A percentile compares a stretch with the other conserved stretches of the same genome.
Evolutionary conservation across 148 eudicot species (phyloP).

Genomic region (Chenopodium quinoa): DNA sequence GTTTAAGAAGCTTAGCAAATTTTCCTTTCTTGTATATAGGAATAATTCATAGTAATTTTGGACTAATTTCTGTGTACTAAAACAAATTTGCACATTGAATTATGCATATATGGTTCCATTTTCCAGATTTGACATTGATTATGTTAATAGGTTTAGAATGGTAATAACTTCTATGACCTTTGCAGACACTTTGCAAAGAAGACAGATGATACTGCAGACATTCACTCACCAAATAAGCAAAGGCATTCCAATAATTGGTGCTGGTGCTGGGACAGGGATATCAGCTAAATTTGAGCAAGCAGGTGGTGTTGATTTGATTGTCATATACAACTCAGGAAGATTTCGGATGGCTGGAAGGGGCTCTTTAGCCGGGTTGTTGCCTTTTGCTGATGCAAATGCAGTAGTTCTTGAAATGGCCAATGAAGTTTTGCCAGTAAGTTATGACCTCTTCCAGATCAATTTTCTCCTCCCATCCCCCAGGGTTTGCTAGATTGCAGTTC

Average conservation of each 20-base stretch:
- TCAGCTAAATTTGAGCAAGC: conserved; percentile 99
- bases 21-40: background rate
- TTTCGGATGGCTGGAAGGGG: conserved; percentile 99
- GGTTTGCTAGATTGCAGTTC: background rate
- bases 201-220: conserved; percentile 50
- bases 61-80: background rate
- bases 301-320: conserved; percentile 91
- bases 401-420: conserved; percentile 98
- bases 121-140: background rate
- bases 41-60: background rate
- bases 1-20: background rate
- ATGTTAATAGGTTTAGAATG: background rate
- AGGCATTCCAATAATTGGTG: conserved; percentile 94
- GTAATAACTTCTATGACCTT: conserved; percentile 4
- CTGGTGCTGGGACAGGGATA: conserved; percentile 99
- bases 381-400: conserved; percentile 98
- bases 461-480: background rate
- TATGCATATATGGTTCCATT: background rate
- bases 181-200: conserved; percentile 72
- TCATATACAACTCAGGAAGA: conserved; percentile 91
- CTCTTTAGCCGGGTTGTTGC: conserved; percentile 88
- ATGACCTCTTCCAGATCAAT: background rate
- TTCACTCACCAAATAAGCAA: conserved; percentile 61
- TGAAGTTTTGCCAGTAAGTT: conserved; percentile 91
- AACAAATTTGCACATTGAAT: background rate